These are phyloP conservation scores for Coemansia sp. DNA, from an alignment of 192 early-diverging fungal genomes.

Conservation along the genomic window DNA sequence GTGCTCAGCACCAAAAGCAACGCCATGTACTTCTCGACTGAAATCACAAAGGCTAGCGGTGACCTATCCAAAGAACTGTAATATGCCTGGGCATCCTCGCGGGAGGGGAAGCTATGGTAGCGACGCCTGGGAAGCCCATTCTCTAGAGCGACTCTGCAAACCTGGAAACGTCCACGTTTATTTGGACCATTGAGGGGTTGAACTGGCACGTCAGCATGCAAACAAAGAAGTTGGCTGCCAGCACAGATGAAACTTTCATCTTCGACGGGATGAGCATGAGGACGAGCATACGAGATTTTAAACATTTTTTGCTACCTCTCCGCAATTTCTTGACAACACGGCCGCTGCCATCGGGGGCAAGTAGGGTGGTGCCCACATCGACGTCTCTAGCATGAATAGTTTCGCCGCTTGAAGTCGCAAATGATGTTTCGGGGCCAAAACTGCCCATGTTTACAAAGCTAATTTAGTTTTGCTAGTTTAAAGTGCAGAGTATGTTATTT, in stretches of 20 bases:
- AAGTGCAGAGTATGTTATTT: too few species aligned
- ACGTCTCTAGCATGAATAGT: conserved; percentile 14
- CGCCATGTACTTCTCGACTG: conserved; percentile 26
- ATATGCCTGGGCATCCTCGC: conserved; percentile 8
- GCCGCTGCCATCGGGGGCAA: conserved; percentile 24
- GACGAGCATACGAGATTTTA: conserved; percentile 1
- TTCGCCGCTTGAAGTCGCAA: conserved; percentile 14
- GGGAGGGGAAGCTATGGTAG: not conserved
- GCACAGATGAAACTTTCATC: conserved; percentile 29
- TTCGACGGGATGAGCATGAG: not conserved
- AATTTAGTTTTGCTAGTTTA: too few species aligned
- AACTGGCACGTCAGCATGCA: conserved; percentile 24
- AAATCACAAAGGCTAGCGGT: conserved; percentile 17
- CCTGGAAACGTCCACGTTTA: not conserved
- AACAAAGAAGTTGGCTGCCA: conserved; percentile 29
- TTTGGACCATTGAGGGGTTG: not conserved
- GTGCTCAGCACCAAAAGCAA: not conserved
- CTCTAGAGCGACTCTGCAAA: conserved; percentile 1
- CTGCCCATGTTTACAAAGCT: conserved; percentile 93
- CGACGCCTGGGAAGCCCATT: not conserved
- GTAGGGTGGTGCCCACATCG: conserved; percentile 10
- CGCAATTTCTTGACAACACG: conserved; percentile 20
- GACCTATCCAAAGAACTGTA: conserved; percentile 10
- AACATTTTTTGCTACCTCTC: conserved; percentile 28
- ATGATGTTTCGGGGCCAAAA: conserved; percentile 14